Conservation (phyloP, 2,329 filamentous ascomycete species). For the Bipolaris zeicola region DNA sequence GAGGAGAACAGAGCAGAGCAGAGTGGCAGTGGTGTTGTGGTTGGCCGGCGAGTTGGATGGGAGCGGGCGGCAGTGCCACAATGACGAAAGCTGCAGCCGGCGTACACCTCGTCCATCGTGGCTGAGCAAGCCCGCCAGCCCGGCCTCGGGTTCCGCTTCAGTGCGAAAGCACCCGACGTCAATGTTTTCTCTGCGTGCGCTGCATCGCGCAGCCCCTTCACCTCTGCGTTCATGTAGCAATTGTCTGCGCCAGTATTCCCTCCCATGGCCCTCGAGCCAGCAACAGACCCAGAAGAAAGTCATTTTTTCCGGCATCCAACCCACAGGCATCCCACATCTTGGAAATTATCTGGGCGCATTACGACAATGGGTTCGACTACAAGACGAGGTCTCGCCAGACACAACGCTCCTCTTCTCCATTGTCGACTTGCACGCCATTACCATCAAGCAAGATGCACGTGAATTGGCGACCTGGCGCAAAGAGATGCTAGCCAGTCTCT, state of each 20-base stretch:
- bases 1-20: conserved; percentile 1
- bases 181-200: conserved; percentile 30
- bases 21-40: conserved; percentile 17
- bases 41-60: conserved; percentile 14
- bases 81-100: conserved; percentile 31
- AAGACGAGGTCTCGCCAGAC: conserved; percentile 63
- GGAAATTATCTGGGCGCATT: conserved; percentile 95
- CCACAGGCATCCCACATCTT: conserved; percentile 89
- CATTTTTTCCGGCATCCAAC: conserved; percentile 96
- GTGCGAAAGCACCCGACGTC: conserved; percentile 13
- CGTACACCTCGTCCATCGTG: conserved; percentile 12
- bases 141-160: conserved; percentile 5
- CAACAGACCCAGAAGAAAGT: conserved; percentile 19
- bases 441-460: conserved; percentile 66
- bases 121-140: conserved; percentile 14
- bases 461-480: conserved; percentile 68
- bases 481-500: conserved; percentile 77
- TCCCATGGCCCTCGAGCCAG: neutral
- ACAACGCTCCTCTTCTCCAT: conserved; percentile 80
- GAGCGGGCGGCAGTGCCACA: conserved; percentile 32
- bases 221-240: conserved; percentile 13
- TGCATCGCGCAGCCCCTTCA: conserved; percentile 24
- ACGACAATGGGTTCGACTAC: conserved; percentile 81
- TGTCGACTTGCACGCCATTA: conserved; percentile 94
- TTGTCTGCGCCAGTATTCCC: conserved; percentile 15